Evolutionary conservation across 2,329 filamentous ascomycete genomes (phyloP).

Genomic region (Zalaria sp.): DNA sequence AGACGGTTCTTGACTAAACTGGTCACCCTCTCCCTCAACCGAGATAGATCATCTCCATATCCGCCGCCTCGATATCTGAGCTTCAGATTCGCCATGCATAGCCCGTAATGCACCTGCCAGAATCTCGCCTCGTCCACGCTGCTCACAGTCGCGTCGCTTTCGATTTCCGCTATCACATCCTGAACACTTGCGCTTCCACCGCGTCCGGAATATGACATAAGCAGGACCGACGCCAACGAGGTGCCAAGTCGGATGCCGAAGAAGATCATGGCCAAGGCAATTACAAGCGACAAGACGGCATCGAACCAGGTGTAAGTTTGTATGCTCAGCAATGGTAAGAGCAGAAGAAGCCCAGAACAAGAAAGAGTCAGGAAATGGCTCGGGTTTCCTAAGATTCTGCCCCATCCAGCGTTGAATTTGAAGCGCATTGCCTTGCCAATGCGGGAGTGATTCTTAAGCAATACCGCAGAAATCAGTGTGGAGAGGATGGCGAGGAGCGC

Average conservation of each 20-base stretch:
- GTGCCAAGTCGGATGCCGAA: slow-evolving; percentile 73
- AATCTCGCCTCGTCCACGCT: slow-evolving; percentile 83
- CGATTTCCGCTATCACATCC: slow-evolving; percentile 72
- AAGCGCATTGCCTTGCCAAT: slow-evolving; percentile 88
- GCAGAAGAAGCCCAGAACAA: slow-evolving; percentile 65
- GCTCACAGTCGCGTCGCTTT: slow-evolving; percentile 60
- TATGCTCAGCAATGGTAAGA: slow-evolving; percentile 70
- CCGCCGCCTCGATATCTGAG: slow-evolving; percentile 50
- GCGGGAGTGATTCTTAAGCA: slow-evolving; percentile 77
- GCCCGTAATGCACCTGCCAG: slow-evolving; percentile 96
- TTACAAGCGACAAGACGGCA: slow-evolving; percentile 62
- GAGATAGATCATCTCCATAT: slow-evolving; percentile 52
- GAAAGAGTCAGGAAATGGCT: slow-evolving; percentile 88
- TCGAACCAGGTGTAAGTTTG: slow-evolving; percentile 76
- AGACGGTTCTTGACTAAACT: slow-evolving; percentile 73
- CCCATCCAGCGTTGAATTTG: slow-evolving; percentile 65
- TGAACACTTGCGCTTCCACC: slow-evolving; percentile 38
- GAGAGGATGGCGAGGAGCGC: slow-evolving; percentile 68
- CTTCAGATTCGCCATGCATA: slow-evolving; percentile 91
- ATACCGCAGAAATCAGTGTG: slow-evolving; percentile 74
- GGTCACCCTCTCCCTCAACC: slow-evolving; percentile 61
- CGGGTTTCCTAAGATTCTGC: slow-evolving; percentile 81
- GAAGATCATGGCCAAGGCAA: slow-evolving; percentile 77
- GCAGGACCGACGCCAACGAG: slow-evolving; percentile 79
- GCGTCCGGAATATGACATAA: slow-evolving; percentile 68